phyloP scores from a whole-genome alignment of 2,329 filamentous ascomycete genomes.

The Fragosphaeria purpurea region DNA sequence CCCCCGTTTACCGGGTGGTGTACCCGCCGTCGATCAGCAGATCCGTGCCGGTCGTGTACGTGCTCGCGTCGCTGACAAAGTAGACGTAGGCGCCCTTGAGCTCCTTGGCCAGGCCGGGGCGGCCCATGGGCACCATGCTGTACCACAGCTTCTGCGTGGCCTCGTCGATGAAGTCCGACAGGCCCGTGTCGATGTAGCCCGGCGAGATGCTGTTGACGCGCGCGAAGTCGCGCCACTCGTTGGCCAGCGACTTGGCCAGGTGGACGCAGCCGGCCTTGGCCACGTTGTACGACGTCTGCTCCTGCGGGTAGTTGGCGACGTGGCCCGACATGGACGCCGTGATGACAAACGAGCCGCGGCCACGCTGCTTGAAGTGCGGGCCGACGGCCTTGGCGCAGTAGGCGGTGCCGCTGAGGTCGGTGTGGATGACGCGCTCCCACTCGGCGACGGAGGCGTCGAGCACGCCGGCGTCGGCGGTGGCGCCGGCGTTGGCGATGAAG shows the following conservation, averaged over 20 bases:
- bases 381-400: constrained; percentile 65
- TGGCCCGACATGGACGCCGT: constrained; percentile 72
- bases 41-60: constrained; percentile 68
- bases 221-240: constrained; percentile 70
- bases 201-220: constrained; percentile 64
- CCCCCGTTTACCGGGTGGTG: constrained; percentile 30
- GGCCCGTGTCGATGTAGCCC: constrained; percentile 67
- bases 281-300: constrained; percentile 64
- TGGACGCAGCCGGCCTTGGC: constrained; percentile 57
- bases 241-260: constrained; percentile 57
- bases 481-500: constrained; percentile 70
- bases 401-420: constrained; percentile 68
- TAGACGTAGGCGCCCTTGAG: constrained; percentile 78
- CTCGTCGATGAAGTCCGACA: constrained; percentile 52
- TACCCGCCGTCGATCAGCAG: constrained; percentile 71
- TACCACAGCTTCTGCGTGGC: constrained; percentile 66
- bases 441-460: constrained; percentile 54
- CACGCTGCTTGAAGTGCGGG: constrained; percentile 49
- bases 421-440: constrained; percentile 57
- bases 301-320: constrained; percentile 67
- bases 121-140: constrained; percentile 73
- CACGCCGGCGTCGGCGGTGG: constrained; percentile 58
- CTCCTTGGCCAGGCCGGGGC: constrained; percentile 63
- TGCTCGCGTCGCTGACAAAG: constrained; percentile 71
- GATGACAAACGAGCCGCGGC: constrained; percentile 62